Evolutionary conservation across 805 yeast genomes (phyloP), one percentile per base, ranked within the genome.

Genomic region (Candida ponderosae): DNA sequence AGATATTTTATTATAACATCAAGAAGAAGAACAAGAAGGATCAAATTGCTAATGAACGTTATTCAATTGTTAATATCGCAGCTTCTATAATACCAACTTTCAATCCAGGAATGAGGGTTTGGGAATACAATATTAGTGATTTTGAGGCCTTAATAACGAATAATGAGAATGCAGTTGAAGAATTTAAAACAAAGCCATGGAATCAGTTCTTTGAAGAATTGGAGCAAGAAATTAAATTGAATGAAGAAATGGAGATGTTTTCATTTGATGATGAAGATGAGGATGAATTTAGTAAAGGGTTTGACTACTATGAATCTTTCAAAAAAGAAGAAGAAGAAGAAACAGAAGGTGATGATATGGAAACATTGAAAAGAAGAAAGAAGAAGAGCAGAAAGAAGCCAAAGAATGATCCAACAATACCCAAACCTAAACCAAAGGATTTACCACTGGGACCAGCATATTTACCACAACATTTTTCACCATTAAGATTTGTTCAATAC

Each of bases 31-130:
- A 42, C 19, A 46, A 42, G 37, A 54, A 50, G 11, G 39, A 55
- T 15, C 82, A 72, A 4, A 41, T 41, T 0, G 33, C 55, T 33
- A 66, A 68, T 26, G 81, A 80, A 44, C 61, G 88, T 31, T 86
- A 83, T 53, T 66, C 87, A 1, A 63, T 86, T 36, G 78, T 81
- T 0, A 82, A 77, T 50, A 74, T 86, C 14, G 69, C 79, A 3
- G 78, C 88, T 1, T 80, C 89, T 38, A 76, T 86, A 13, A 74
- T 87, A 13, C 95, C 96, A 4, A 86, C 94, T 0, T 87, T 79
- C 60, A 84, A 83, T 46, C 88, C 96, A 5, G 85, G 88, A 5
- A 52, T 86, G 42, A 66, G 95, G 44, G 77, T 86, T 2, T 86
- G 94, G 93, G 95, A 86, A 54, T 86, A 86, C 56, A 86, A 86